A percentile compares a stretch with the other conserved stretches of the same genome.
phyloP scores from a whole-genome alignment of 257 asterid species.

The Anisodus tanguticus region DNA sequence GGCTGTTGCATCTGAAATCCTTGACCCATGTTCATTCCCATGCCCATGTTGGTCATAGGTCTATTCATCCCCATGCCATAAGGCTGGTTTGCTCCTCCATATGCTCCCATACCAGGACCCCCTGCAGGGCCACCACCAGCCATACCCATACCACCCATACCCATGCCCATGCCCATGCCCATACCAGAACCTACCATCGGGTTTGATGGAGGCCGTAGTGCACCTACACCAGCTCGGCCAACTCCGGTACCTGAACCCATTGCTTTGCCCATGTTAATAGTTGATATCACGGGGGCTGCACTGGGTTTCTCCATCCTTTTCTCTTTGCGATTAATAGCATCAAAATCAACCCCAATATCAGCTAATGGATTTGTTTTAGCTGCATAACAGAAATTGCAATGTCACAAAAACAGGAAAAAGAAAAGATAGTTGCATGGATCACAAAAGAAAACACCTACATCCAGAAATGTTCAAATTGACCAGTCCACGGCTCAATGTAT shows the following conservation, averaged over 20 bases:
- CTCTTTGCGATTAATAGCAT: conserved; percentile 92
- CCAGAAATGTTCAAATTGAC: conserved; percentile 96
- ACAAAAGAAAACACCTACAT: conserved; percentile 55
- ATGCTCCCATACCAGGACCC: conserved; percentile 47
- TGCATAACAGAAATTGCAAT: conserved; percentile 43
- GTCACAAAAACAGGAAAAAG: conserved; percentile 17
- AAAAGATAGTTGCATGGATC: neutral
- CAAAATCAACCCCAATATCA: conserved; percentile 96
- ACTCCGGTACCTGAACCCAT: conserved; percentile 98
- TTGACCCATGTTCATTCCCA: conserved; percentile 49
- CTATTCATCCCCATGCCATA: conserved; percentile 38
- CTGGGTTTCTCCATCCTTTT: conserved; percentile 92
- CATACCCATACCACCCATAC: conserved; percentile 47
- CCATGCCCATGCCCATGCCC: conserved; percentile 50
- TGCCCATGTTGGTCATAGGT: conserved; percentile 36
- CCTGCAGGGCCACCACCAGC: conserved; percentile 39
- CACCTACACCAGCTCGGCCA: conserved; percentile 85
- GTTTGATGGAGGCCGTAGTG: conserved; percentile 64
- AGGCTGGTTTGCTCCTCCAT: conserved; percentile 42
- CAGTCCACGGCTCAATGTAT: conserved; percentile 95
- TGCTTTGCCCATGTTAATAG: conserved; percentile 89
- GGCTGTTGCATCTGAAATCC: conserved; percentile 35
- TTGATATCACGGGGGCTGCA: conserved; percentile 60
- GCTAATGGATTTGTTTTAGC: conserved; percentile 89
- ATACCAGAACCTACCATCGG: conserved; percentile 65